These are phyloP conservation scores for Penicillium bovifimosum DNA, from an alignment of 495 filamentous ascomycete genomes.

Conservation along the genomic window DNA sequence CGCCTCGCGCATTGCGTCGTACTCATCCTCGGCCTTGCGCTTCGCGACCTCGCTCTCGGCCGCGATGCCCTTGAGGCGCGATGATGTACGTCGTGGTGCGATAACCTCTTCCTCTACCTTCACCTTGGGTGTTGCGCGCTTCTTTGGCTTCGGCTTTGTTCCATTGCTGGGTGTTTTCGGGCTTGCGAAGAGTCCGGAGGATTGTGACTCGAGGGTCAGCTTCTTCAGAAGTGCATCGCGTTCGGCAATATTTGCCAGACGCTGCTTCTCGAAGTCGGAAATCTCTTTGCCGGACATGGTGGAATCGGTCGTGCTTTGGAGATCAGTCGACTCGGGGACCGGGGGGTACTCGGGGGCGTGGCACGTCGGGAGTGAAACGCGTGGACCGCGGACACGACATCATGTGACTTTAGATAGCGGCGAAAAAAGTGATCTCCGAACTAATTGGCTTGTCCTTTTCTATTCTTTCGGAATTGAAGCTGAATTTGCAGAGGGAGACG, in stretches of 20 bases:
- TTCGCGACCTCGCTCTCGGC: conserved; percentile 71
- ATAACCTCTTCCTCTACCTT: conserved; percentile 43
- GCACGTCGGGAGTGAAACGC: not conserved
- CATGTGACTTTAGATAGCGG: conserved; percentile 3
- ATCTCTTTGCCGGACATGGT: conserved; percentile 30
- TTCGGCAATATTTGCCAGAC: conserved; percentile 68
- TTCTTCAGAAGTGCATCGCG: conserved; percentile 63
- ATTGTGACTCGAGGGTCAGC: conserved; percentile 46
- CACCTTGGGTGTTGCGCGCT: conserved; percentile 43
- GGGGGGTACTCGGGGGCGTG: too few species aligned
- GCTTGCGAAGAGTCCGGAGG: conserved; percentile 47
- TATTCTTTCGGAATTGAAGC: too few species aligned
- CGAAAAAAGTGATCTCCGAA: not conserved
- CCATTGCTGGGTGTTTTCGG: conserved; percentile 25
- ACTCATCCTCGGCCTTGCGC: conserved; percentile 71
- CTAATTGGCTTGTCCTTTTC: not conserved
- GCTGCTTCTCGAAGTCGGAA: conserved; percentile 64
- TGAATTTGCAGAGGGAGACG: not conserved
- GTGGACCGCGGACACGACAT: not conserved
- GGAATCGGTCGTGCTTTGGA: not conserved
- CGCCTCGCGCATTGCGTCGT: conserved; percentile 53
- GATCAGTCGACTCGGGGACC: not conserved
- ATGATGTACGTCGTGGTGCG: conserved; percentile 57
- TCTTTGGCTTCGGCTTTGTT: conserved; percentile 40
- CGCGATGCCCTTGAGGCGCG: conserved; percentile 58